phyloP scores from a whole-genome alignment of 2,329 filamentous ascomycete genomes.

The Cercospora zeina region DNA sequence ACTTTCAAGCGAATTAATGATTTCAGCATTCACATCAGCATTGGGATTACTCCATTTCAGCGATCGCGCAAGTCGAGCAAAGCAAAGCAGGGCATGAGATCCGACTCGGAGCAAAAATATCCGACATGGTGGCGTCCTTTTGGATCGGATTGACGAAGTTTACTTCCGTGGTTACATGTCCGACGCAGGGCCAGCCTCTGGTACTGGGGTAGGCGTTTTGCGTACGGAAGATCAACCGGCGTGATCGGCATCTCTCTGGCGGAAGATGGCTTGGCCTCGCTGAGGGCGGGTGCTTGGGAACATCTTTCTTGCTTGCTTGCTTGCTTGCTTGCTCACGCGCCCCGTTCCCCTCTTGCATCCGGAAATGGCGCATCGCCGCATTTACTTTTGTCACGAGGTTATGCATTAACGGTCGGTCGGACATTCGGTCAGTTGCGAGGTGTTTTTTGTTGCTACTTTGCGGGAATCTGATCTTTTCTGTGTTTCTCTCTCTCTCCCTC shows the following conservation, averaged over 20 bases:
- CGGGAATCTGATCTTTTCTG: neutral
- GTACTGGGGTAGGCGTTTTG: neutral
- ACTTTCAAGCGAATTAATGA: slow-evolving; percentile 24
- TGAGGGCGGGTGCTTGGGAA: neutral
- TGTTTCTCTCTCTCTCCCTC: neutral
- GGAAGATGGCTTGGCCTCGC: neutral
- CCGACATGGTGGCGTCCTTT: neutral
- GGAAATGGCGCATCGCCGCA: slow-evolving; percentile 4
- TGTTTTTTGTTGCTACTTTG: neutral
- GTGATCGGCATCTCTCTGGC: neutral
- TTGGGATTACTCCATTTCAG: neutral
- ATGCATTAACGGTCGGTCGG: slow-evolving; percentile 11
- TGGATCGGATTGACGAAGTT: neutral
- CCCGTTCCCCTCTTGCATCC: neutral
- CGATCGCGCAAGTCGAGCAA: neutral
- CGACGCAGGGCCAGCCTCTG: neutral
- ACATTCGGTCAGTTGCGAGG: neutral
- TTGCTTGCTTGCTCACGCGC: neutral
- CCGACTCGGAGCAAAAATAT: neutral
- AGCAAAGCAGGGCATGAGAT: neutral
- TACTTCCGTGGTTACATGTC: slow-evolving; percentile 1
- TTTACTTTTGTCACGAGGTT: slow-evolving; percentile 6
- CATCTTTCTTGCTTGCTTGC: neutral
- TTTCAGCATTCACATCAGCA: neutral
- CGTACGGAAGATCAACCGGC: neutral